Percentiles rank a stretch among this genome's conserved stretches.
Conservation (phyloP, 768 basidiomycete species). For the Leccinum variicolor region DNA sequence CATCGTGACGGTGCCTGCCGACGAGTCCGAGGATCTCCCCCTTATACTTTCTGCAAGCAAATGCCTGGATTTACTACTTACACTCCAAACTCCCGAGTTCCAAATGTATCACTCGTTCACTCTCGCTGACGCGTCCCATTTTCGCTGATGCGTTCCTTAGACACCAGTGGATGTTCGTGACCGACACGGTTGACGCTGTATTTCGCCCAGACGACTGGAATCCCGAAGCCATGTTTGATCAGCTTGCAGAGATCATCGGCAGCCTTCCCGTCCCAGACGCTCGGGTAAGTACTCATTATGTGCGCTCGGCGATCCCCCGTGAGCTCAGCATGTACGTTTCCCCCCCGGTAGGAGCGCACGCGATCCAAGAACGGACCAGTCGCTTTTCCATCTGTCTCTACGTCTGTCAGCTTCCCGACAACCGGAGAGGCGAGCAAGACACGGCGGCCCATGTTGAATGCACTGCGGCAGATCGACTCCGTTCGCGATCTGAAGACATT, state of each 20-base stretch:
- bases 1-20: constrained; percentile 64
- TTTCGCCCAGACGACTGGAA: constrained; percentile 81
- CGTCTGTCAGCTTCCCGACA: constrained; percentile 23
- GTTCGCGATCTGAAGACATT: constrained; percentile 86
- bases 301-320: not conserved
- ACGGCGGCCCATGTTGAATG: constrained; percentile 71
- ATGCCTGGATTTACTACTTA: constrained; percentile 88
- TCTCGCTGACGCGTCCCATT: not conserved
- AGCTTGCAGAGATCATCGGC: constrained; percentile 79
- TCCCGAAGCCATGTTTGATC: constrained; percentile 89
- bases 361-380: constrained; percentile 23
- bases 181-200: constrained; percentile 94
- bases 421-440: constrained; percentile 43
- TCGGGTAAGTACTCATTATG: constrained; percentile 15
- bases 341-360: constrained; percentile 27
- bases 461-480: constrained; percentile 73
- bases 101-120: constrained; percentile 65
- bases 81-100: constrained; percentile 94
- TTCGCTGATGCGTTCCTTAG: constrained; percentile 34
- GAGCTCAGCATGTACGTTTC: not conserved
- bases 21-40: constrained; percentile 82
- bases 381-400: constrained; percentile 19
- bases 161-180: constrained; percentile 98
- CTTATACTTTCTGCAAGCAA: constrained; percentile 89
- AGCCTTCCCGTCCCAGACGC: constrained; percentile 52